Percentiles rank a stretch among this genome's conserved stretches.
Evolutionary conservation across 2,329 filamentous ascomycete species (phyloP).

Genomic region (Aureobasidium mangrovei): DNA sequence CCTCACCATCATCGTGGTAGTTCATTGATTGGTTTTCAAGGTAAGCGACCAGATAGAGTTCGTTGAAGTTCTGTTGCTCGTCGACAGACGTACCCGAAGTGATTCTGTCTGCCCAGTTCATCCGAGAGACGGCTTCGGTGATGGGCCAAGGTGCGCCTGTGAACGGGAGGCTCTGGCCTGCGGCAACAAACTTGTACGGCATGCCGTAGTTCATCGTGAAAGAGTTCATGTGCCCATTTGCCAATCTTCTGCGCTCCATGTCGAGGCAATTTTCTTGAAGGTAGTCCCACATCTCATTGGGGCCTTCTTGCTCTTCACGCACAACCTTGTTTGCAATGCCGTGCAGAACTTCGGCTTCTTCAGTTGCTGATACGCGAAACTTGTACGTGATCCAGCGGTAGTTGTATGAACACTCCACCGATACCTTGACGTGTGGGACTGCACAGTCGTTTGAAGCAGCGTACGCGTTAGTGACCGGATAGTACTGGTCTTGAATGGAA

Average conservation of each 20-base stretch:
- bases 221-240: conserved; percentile 25
- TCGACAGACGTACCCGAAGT: conserved; percentile 26
- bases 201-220: conserved; percentile 42
- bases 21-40: conserved; percentile 52
- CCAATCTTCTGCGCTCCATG: conserved; percentile 22
- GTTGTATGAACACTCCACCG: conserved; percentile 25
- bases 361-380: conserved; percentile 34
- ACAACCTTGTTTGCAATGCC: conserved; percentile 48
- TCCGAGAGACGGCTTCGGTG: conserved; percentile 41
- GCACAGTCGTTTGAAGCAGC: conserved; percentile 25
- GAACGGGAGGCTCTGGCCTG: conserved; percentile 44
- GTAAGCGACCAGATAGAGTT: conserved; percentile 55
- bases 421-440: conserved; percentile 25
- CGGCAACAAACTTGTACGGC: conserved; percentile 57
- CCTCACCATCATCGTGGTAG: conserved; percentile 60
- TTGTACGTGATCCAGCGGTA: conserved; percentile 39
- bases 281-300: conserved; percentile 52
- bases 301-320: conserved; percentile 44
- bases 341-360: conserved; percentile 41
- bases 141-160: conserved; percentile 39
- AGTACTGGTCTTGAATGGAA: conserved; percentile 28
- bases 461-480: conserved; percentile 28
- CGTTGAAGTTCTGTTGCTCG: conserved; percentile 47
- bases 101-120: conserved; percentile 48
- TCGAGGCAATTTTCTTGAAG: conserved; percentile 35